Base-by-base conservation (phyloP, 2,329 filamentous ascomycete species). In the Hymenoscyphus repandus region DNA sequence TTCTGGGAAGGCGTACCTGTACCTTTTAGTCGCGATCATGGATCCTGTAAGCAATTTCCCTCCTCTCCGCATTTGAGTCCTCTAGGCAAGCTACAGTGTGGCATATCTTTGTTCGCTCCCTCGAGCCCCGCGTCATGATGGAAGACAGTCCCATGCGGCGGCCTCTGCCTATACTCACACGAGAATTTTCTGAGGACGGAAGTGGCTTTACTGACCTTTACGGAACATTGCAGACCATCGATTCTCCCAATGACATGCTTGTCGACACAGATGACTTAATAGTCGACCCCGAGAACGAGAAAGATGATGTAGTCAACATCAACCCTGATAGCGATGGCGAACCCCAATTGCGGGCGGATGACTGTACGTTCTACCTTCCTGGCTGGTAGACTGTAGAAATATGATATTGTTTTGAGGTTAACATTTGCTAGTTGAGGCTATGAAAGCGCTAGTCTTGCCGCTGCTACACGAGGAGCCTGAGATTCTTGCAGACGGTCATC, bases 381-480 rank as follows among this genome's bases (percentile, higher is more conserved):
- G 18, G 18, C 13, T 10, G 18, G 22, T 15, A 31, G 17, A 13
- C 33, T 18, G 30, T 17, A 38, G 15, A 32, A 36, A 31, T n/a
- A 27, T 22, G 2, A 36, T 17, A 15, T 44, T 15, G 30, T 45
- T 27, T 27, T 49, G 22, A 45, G 45, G 50, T 62, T 64, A 48
- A 65, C 49, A 45, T 44, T 38, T 45, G 5, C 31, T 44, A 91
- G 87, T 82, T 71, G 88, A 95, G 59, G 86, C 88, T 45, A 96
- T 97, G 81, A 87, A 86, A 73, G 84, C 88, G 62, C 74, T 85
- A 58, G 82, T 90, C 59, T 79, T 97, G 52, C 82, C 83, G 10
- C 82, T 85, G 49, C 74, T 90, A 43, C 61, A 73, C 54, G 83
- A 90, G 59, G 90, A 96, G 59, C 83, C 91, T 57, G 87, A 90